Base-by-base conservation (phyloP, 2,329 filamentous ascomycete species). In the Penicillium vulpinum region DNA sequence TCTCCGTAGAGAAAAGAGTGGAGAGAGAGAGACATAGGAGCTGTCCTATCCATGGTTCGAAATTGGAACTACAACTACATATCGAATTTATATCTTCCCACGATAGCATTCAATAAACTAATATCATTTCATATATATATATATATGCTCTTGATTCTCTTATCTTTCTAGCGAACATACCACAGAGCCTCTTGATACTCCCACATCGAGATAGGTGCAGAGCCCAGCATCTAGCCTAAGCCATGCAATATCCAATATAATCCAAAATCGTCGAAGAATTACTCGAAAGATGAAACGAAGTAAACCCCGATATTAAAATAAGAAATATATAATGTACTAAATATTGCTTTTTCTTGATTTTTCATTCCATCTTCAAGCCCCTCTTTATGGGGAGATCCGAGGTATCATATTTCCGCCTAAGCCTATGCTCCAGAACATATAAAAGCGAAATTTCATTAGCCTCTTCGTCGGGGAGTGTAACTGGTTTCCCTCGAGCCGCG, bases 371-470 rank as follows among this genome's bases (percentile, higher is more conserved):
- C 15, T 66, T 46, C 55, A 49, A 50, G 36, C 52, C 57, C 50
- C 49, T 56, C 35, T 67, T 63, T 36, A 51, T 58, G 38, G 26
- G 16, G 62, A 67, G 47, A 72, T 58, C 61, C 62, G 71, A 56
- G 59, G 69, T 35, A 74, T 72, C 22, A 71, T 75, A 54, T 65
- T 75, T 28, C 64, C 76, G 39, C 40, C 41, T 41, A 46, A 60
- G 52, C 50, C 54, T 62, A 54, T 60, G 61, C 59, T 58, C 43
- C 54, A 53, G 29, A 43, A 46, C 29, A 55, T 57, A 61, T 61
- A 61, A 54, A 56, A 38, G 41, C 46, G 39, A 44, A 52, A 48
- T 57, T 49, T 46, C 54, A 54, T 51, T 56, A 54, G 57, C 54
- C 53, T 58, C 58, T 58, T 51, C 49, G 1, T 33, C 28, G 16